Evolutionary conservation across 1,284 basidiomycete species (phyloP).

Genomic region (Ceratobasidium papillatum): DNA sequence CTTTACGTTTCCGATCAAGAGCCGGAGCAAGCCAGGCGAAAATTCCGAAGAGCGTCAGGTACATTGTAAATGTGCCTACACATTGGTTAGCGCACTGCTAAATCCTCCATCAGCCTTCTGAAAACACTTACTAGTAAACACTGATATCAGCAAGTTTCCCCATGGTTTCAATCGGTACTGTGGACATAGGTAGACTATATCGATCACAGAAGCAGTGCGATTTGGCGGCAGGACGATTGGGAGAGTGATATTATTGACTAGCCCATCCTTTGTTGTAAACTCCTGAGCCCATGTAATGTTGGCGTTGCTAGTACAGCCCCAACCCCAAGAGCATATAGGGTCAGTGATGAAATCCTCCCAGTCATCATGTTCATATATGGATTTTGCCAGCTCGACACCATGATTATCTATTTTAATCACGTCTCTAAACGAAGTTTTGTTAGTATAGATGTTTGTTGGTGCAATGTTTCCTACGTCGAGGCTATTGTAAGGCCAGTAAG

Average conservation of each 20-base stretch:
- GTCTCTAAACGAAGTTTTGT: not conserved
- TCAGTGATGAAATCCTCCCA: not conserved
- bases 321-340: not conserved
- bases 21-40: slow-evolving; percentile 8
- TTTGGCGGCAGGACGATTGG: not conserved
- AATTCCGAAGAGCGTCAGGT: slow-evolving; percentile 1
- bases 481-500: not conserved
- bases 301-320: not conserved
- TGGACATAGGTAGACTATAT: slow-evolving; percentile 25
- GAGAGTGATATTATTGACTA: not conserved
- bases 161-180: not conserved
- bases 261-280: not conserved
- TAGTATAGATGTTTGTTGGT: not conserved
- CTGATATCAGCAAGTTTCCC: slow-evolving; percentile 1
- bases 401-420: not conserved
- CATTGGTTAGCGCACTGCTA: not conserved
- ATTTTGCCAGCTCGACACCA: not conserved
- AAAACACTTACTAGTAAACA: slow-evolving; percentile 6
- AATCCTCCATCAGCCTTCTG: not conserved
- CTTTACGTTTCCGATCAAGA: not conserved
- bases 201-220: not conserved
- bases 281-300: not conserved
- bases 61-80: slow-evolving; percentile 22
- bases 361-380: not conserved
- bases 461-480: not conserved